Conservation (phyloP, 2,329 filamentous ascomycete genomes). For the Stagonosporopsis vannaccii region DNA sequence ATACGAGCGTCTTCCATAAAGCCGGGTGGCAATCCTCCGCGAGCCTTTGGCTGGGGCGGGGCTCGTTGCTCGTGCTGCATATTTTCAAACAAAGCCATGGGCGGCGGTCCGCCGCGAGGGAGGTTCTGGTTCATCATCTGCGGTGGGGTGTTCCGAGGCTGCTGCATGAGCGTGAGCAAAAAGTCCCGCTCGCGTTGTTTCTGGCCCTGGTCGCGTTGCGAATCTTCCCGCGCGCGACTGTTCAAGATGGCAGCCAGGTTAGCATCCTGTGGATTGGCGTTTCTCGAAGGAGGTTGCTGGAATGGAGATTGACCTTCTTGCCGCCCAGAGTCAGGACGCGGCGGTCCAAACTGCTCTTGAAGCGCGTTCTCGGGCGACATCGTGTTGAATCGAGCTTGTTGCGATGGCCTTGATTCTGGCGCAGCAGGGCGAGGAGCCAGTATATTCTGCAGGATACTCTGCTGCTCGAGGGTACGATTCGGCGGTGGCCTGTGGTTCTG, state of each 20-base stretch:
- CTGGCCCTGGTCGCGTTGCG: slow-evolving; percentile 49
- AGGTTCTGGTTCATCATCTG: slow-evolving; percentile 44
- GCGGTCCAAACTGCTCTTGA: slow-evolving; percentile 41
- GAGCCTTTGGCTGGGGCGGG: slow-evolving; percentile 49
- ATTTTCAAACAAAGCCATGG: slow-evolving; percentile 46
- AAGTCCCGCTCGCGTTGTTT: slow-evolving; percentile 78
- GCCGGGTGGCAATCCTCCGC: slow-evolving; percentile 46
- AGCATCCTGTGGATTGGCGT: slow-evolving; percentile 43
- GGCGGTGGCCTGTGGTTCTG: slow-evolving; percentile 33
- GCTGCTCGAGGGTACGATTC: slow-evolving; percentile 44
- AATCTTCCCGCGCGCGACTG: slow-evolving; percentile 48
- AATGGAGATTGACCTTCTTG: slow-evolving; percentile 41
- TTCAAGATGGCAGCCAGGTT: slow-evolving; percentile 48
- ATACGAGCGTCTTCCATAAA: slow-evolving; percentile 49
- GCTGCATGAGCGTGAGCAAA: slow-evolving; percentile 82
- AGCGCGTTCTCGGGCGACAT: slow-evolving; percentile 46
- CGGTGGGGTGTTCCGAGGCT: slow-evolving; percentile 51
- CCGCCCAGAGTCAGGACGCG: slow-evolving; percentile 42
- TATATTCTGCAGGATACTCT: slow-evolving; percentile 47
- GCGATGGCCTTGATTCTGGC: slow-evolving; percentile 40
- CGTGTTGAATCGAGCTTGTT: slow-evolving; percentile 41
- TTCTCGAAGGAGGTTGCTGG: slow-evolving; percentile 41
- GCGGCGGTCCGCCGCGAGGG: slow-evolving; percentile 46
- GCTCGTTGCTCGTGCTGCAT: slow-evolving; percentile 36
- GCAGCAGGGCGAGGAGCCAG: slow-evolving; percentile 41